Evolutionary conservation across 129 eudicot species (phyloP).

Genomic region (Flaveria brownii): DNA sequence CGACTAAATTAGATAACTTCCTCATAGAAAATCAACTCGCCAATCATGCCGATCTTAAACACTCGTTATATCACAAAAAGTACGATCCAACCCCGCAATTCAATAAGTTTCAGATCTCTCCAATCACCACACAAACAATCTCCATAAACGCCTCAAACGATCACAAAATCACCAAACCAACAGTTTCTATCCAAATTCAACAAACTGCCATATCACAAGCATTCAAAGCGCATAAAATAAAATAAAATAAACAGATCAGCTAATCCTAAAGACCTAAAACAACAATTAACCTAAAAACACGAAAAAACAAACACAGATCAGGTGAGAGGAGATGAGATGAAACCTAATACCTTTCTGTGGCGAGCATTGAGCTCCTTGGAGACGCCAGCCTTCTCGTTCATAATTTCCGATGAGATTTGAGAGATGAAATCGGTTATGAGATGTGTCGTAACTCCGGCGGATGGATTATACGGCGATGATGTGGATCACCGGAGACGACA

Average conservation of each 20-base stretch:
- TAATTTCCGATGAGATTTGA: constrained; percentile 25
- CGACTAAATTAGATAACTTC: neutral
- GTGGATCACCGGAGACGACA: constrained; percentile 27
- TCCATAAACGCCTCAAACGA: neutral
- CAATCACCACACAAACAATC: neutral
- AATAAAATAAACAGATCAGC: constrained; percentile 6
- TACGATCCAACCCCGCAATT: constrained; percentile 7
- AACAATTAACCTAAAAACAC: constrained; percentile 15
- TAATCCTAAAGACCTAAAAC: neutral
- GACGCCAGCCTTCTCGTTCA: constrained; percentile 79
- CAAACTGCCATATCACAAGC: neutral
- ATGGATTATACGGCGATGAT: neutral
- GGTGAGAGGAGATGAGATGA: neutral
- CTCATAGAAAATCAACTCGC: constrained; percentile 1
- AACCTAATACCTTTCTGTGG: constrained; percentile 61
- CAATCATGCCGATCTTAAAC: constrained; percentile 12
- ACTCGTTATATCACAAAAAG: neutral
- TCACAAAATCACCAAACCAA: neutral
- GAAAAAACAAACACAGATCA: constrained; percentile 7
- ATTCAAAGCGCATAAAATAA: neutral
- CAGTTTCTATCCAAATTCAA: constrained; percentile 3
- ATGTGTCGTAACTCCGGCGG: constrained; percentile 23
- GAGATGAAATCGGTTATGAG: constrained; percentile 6
- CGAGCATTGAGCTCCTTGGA: constrained; percentile 78
- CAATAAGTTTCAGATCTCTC: constrained; percentile 19